Evolutionary conservation across 192 early-diverging fungal genomes (phyloP).

Genomic region (Backusella macrospora): DNA sequence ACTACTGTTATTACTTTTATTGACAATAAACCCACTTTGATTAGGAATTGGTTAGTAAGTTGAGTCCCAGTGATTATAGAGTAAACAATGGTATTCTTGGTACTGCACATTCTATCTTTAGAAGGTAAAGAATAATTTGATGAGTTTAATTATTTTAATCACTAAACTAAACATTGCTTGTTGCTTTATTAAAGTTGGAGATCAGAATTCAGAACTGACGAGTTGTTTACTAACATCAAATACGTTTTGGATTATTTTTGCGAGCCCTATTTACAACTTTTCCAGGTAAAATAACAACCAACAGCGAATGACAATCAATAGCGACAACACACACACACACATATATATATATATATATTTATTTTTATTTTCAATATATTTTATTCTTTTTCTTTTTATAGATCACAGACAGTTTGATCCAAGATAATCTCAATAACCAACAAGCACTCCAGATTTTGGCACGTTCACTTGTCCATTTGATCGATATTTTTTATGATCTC

Average conservation of each 20-base stretch:
- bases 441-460: slow-evolving; percentile 70
- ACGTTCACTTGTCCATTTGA: slow-evolving; percentile 75
- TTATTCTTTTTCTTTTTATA: too few species aligned
- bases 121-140: slow-evolving; percentile 49
- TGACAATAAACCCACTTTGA: background rate
- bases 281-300: slow-evolving; percentile 58
- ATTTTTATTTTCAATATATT: too few species aligned
- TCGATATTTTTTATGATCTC: slow-evolving; percentile 92
- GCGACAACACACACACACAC: too few species aligned
- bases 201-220: slow-evolving; percentile 76
- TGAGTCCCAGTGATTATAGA: slow-evolving; percentile 76
- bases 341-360: too few species aligned
- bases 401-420: slow-evolving; percentile 81
- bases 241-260: slow-evolving; percentile 87
- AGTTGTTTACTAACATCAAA: slow-evolving; percentile 89
- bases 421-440: slow-evolving; percentile 62
- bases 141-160: background rate
- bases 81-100: slow-evolving; percentile 92
- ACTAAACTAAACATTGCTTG: slow-evolving; percentile 10
- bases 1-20: slow-evolving; percentile 7
- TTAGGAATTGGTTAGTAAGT: slow-evolving; percentile 72
- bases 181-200: slow-evolving; percentile 69
- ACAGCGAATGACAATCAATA: background rate
- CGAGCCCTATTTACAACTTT: slow-evolving; percentile 78
- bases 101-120: slow-evolving; percentile 95